Base-by-base conservation (phyloP, 2,329 filamentous ascomycete genomes). In the Aspergillus sp. region DNA sequence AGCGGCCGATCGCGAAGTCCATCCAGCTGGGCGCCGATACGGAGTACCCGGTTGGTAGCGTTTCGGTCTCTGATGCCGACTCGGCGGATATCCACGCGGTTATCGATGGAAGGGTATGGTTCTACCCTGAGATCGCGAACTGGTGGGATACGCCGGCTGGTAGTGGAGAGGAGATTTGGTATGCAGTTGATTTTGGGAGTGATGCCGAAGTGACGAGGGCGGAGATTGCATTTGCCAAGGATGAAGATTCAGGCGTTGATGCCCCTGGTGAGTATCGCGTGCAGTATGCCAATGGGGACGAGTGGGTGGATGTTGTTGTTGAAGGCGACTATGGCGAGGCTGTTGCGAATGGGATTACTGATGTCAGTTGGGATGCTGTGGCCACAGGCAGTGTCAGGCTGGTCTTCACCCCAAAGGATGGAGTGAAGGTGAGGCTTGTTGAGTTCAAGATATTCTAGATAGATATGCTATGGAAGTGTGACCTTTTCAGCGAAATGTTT, bases 131-230 rank as follows among this genome's bases (percentile, higher is more conserved):
- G 22, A 49, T 65, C 18, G 56, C 60, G 6, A 65, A 65, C 43
- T 62, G 63, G 47, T 65, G 63, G 63, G 62, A 62, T 17, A 64
- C 62, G 2, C 63, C 63, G 0, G 52, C 45, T 8, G 63, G 62
- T 1, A 59, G 62, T 30, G 63, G 63, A 2, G 62, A 57, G 2
- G 60, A 64, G 3, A 50, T 65, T 7, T 64, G 63, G 63, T 65
- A 59, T 41, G 53, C 60, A 30, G 49, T 65, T 17, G 51, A 62
- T 24, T 64, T 65, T 13, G 58, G 53, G 0, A 26, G 12, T 11
- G 44, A n/a, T 1, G 53, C 36, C 3, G 15, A 50, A 32, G 53
- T 57, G 1, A 36, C 48, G 0, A 57, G 60, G 26, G 57, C 60
- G 0, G 63, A 65, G 55, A 56, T 65, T 32, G 60, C 63, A 1